phyloP scores from a whole-genome alignment of 2,329 filamentous ascomycete genomes.

The Karstenula rhodostoma region DNA sequence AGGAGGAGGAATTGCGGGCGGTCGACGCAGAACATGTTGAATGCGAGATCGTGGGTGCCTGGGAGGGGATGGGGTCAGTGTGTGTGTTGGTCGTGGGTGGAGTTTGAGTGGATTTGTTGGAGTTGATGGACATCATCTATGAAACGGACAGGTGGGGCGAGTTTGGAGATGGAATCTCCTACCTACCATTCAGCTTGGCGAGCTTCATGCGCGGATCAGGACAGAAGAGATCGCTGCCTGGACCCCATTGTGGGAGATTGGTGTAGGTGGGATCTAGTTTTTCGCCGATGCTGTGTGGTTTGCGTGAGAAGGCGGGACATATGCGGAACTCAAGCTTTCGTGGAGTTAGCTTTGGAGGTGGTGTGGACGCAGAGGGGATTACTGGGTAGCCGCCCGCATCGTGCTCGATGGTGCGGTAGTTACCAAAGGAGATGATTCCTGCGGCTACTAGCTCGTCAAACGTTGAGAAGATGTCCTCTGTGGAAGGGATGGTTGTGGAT shows the following conservation, averaged over 20 bases:
- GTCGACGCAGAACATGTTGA: constrained; percentile 61
- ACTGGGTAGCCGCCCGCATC: constrained; percentile 40
- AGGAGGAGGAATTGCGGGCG: constrained; percentile 59
- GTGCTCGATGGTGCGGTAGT: constrained; percentile 28
- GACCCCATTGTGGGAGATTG: constrained; percentile 37
- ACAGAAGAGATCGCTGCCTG: constrained; percentile 54
- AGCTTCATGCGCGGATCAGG: constrained; percentile 55
- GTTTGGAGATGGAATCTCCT: too few species aligned
- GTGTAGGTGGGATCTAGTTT: constrained; percentile 25
- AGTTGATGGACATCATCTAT: too few species aligned
- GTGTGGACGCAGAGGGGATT: neutral
- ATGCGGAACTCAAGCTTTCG: constrained; percentile 42
- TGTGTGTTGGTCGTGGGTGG: too few species aligned
- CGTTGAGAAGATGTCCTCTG: constrained; percentile 19
- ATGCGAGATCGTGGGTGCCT: constrained; percentile 56
- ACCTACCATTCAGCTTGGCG: constrained; percentile 46
- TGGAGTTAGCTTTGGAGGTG: constrained; percentile 12
- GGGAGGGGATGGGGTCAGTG: too few species aligned
- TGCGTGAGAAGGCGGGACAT: constrained; percentile 38
- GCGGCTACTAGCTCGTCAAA: constrained; percentile 40
- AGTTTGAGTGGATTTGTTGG: too few species aligned
- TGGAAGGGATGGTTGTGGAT: neutral
- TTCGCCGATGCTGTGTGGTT: constrained; percentile 39
- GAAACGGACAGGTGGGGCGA: too few species aligned
- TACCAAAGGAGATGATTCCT: constrained; percentile 34